Evolutionary conservation across 805 yeast species (phyloP), one percentile per base, ranked within the genome.

Genomic region (Saccharomycopsis selenospora): DNA sequence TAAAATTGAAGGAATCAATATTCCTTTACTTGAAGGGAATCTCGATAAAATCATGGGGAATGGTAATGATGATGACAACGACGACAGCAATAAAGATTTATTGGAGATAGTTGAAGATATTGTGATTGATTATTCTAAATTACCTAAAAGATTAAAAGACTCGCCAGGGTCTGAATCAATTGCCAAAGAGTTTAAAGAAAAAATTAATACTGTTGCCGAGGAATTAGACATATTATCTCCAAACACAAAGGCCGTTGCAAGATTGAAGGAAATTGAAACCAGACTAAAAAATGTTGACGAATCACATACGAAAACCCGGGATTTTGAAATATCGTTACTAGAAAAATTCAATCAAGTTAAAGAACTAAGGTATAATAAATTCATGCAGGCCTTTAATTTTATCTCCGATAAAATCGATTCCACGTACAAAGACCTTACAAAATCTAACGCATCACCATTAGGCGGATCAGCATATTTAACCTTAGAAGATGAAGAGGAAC

Each of bases 381-480:
- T 91, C 63, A 80, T 76, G 65, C 69, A 71, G 36, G 91, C 95
- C 0, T 89, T 83, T 58, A 73, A 76, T n/a, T 88, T 84, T 58
- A 82, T 91, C 27, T 77, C 91, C 3, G 71, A 69, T 2, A 73
- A 76, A 48, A 83, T 93, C 55, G 95, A 86, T 61, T 66, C 69
- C 0, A 80, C 88, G 7, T 93, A 91, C 64, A 83, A 89, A 59
- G 97, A 90, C 58, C 70, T 93, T 45, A 93, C 97, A 0, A 81
- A 60, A 64, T 40, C 66, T 63, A 13, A 54, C 57, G 75, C 81
- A 0, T 77, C 86, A 27, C 82, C 95, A 1, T 70, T 84, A 25
- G 97, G 97, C 40, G 98, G 98, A 1, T 81, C 93, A n/a, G 98
- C 98, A 0, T 83, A 86, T 53, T 69, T 93, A 49, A 82, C 91